These are phyloP conservation scores for Ligustrum vulgare DNA, from an alignment of 257 asterid species.

Conservation along the genomic window DNA sequence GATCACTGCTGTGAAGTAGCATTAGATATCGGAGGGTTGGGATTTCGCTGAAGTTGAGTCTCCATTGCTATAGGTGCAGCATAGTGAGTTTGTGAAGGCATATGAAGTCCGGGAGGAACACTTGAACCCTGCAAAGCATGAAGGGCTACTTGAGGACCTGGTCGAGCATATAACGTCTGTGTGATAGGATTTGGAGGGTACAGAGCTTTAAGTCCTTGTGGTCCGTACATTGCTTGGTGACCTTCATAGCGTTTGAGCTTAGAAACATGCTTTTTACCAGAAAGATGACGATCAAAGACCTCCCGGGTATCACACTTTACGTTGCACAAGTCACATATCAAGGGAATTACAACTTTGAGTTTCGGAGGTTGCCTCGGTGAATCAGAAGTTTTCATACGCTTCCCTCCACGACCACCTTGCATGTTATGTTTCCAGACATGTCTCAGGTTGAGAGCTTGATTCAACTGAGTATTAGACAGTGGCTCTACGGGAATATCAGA, in stretches of 20 bases:
- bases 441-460: slow-evolving; percentile 5
- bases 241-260: slow-evolving; percentile 23
- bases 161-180: slow-evolving; percentile 5
- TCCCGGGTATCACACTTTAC: slow-evolving; percentile 29
- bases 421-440: slow-evolving; percentile 17
- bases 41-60: slow-evolving; percentile 2
- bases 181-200: slow-evolving; percentile 30
- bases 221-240: slow-evolving; percentile 28
- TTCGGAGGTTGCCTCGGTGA: slow-evolving; percentile 19
- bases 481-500: slow-evolving; percentile 14
- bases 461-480: background rate
- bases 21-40: background rate
- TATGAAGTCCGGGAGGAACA: background rate
- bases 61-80: background rate
- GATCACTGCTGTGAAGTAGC: background rate
- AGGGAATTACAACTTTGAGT: slow-evolving; percentile 23
- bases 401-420: slow-evolving; percentile 17
- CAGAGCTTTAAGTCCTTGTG: slow-evolving; percentile 29
- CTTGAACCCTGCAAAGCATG: slow-evolving; percentile 14
- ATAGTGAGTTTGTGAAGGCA: slow-evolving; percentile 13
- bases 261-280: slow-evolving; percentile 28
- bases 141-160: slow-evolving; percentile 22
- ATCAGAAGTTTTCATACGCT: slow-evolving; percentile 23
- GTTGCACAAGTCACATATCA: slow-evolving; percentile 32
- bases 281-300: slow-evolving; percentile 24